Base-by-base conservation (phyloP, 2,329 filamentous ascomycete genomes). In the Ramularia endophylla region DNA sequence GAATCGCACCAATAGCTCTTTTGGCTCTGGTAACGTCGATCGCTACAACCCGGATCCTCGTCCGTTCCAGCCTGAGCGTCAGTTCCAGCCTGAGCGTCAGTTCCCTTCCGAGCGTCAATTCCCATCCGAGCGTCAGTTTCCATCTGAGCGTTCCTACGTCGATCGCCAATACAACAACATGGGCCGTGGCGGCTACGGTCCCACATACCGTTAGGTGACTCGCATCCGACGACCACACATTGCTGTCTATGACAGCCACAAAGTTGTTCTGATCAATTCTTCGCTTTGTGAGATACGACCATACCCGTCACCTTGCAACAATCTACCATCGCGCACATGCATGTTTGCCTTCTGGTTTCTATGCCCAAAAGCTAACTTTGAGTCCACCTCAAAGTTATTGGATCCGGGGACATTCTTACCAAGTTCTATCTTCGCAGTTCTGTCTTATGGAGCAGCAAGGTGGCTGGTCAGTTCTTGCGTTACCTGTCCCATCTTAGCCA, bases 151-250 rank as follows among this genome's bases (percentile, higher is more conserved):
- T 25, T 11, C 6, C 6, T 25, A 25, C 22, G 6, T 11, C 17
- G 40, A 46, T 15, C 44, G 46, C 35, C 36, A 40, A 19, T 53
- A 50, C 46, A 6, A 50, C 46, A 6, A 25, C 22, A 45, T 48
- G 38, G 50, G 50, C 28, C 55, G 57, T 38, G 47, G 48, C 32
- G 41, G 41, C 27, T 53, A 48, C 33, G 45, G 46, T 25, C 46
- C 47, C 15, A 41, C 38, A 31, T 58, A 55, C 41, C 56, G 54
- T 48, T 58, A 41, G 47, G 38, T 27, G 35, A 39, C 43, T 35
- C 40, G 41, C 18, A 35, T 32, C 30, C 17, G 19, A 19, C 30
- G 12, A 35, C 38, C 31, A 29, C 31, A 35, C 25, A 25, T 18
- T 32, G 22, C 27, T 35, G 38, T 27, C 27, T 25, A 19, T 31